Conservation (phyloP, 345 rosid genomes). For the Isatis tinctoria region DNA sequence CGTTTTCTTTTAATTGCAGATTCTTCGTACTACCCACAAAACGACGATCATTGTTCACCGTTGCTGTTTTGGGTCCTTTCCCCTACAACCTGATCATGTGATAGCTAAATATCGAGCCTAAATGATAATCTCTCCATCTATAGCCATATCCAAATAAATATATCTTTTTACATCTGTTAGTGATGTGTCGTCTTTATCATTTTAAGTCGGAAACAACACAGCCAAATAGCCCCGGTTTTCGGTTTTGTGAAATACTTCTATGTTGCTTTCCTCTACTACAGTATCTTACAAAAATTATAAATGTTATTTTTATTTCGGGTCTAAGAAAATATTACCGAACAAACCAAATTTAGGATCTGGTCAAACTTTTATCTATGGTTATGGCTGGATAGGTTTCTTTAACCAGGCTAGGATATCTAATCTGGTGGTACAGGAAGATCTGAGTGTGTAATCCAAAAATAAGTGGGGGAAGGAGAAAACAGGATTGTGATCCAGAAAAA, state of each 20-base stretch:
- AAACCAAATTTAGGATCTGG: neutral
- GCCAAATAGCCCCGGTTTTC: neutral
- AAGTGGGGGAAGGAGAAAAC: neutral
- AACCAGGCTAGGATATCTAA: neutral
- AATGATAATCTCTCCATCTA: neutral
- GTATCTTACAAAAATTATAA: neutral
- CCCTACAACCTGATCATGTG: neutral
- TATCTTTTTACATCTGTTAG: neutral
- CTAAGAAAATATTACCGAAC: neutral
- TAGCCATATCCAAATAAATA: neutral
- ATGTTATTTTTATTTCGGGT: neutral
- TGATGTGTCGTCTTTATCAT: neutral
- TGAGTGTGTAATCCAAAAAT: conserved; percentile 20
- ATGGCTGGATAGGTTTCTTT: neutral
- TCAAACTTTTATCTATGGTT: neutral
- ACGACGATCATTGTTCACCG: neutral
- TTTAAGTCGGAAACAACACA: neutral
- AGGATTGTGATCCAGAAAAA: conserved; percentile 12
- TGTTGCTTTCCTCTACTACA: neutral
- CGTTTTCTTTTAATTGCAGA: neutral
- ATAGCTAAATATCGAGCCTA: neutral
- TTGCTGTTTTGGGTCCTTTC: neutral
- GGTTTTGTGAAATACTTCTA: neutral
- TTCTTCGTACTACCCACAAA: neutral
- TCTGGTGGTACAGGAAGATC: conserved; percentile 3